A percentile compares a stretch with the other conserved stretches of the same genome.
These are phyloP conservation scores for Chrysoporthe deuterocubensis DNA, from an alignment of 2,329 filamentous ascomycete genomes.

Conservation along the genomic window DNA sequence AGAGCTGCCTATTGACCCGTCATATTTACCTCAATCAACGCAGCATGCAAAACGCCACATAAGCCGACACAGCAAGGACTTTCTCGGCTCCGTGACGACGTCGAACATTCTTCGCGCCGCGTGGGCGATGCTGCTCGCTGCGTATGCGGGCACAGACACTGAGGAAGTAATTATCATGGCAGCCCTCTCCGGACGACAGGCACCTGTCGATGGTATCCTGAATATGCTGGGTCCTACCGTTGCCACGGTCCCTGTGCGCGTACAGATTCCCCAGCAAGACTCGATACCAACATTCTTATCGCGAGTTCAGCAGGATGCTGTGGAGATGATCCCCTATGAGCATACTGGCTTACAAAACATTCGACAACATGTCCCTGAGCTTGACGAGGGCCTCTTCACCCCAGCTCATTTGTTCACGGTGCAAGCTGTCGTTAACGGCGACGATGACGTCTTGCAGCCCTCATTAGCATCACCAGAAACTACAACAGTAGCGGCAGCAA, in stretches of 20 bases:
- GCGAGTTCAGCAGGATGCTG: conserved; percentile 56
- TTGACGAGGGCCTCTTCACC: conserved; percentile 29
- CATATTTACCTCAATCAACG: neutral
- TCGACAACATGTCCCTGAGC: conserved; percentile 58
- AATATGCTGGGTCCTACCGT: conserved; percentile 44
- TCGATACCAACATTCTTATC: conserved; percentile 49
- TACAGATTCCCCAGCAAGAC: conserved; percentile 47
- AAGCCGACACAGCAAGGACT: neutral
- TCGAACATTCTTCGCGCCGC: neutral
- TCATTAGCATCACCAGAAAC: conserved; percentile 10
- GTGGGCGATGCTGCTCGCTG: neutral
- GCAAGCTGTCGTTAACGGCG: conserved; percentile 3
- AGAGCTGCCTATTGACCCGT: neutral
- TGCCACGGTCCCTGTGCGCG: conserved; percentile 60
- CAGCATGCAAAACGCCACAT: neutral
- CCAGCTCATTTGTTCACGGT: conserved; percentile 32
- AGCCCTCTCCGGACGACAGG: conserved; percentile 16
- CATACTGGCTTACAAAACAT: conserved; percentile 67
- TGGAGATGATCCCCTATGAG: conserved; percentile 65
- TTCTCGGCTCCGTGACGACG: neutral
- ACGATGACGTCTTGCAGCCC: conserved; percentile 32
- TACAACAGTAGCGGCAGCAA: conserved; percentile 38
- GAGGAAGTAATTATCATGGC: conserved; percentile 15
- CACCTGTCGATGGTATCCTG: conserved; percentile 18
- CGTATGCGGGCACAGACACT: neutral